Percentiles rank a stretch among this genome's conserved stretches.
Conservation (phyloP, 495 filamentous ascomycete species). For the Penicillium antarcticum region DNA sequence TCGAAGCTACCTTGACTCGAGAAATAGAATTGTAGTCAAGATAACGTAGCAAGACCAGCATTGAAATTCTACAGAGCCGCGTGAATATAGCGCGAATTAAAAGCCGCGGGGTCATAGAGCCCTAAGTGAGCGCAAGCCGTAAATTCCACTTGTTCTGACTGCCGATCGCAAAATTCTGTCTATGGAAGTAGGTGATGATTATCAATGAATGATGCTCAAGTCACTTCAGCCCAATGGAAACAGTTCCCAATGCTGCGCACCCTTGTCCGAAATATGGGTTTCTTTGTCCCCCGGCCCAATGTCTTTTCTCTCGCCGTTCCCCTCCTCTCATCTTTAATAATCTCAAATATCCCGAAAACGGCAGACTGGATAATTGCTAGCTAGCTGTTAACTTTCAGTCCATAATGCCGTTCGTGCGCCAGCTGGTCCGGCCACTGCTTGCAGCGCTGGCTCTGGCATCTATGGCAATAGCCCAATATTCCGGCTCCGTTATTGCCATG, state of each 20-base stretch:
- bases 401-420: conserved; percentile 6
- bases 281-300: conserved; percentile 1
- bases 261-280: neutral
- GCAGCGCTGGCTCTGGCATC: conserved; percentile 3
- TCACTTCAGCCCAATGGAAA: neutral
- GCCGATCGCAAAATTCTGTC: neutral
- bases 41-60: no score
- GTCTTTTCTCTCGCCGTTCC: neutral
- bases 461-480: neutral
- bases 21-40: no score
- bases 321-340: neutral
- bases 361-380: neutral
- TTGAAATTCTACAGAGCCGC: no score
- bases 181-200: neutral
- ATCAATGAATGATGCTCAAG: neutral
- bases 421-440: conserved; percentile 6
- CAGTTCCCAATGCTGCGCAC: neutral
- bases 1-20: no score
- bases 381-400: neutral
- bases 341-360: neutral
- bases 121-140: no score
- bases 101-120: no score
- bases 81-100: no score
- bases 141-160: neutral
- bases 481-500: neutral